These are phyloP conservation scores for Dioszegia hungarica DNA, from an alignment of 768 basidiomycete species.

Conservation along the genomic window DNA sequence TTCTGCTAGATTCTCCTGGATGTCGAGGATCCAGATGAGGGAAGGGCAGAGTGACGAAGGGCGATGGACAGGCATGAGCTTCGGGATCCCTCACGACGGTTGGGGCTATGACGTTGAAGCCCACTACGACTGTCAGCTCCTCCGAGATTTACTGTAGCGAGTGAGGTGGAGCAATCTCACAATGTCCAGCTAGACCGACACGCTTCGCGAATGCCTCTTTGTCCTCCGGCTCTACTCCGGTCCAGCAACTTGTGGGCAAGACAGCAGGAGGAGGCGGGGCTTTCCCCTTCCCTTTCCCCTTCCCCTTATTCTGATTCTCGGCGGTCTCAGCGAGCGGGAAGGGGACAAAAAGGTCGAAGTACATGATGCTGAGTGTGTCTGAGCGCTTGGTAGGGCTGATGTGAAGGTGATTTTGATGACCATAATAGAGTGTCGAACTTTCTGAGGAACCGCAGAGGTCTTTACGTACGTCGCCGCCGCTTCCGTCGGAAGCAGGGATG, in stretches of 20 bases:
- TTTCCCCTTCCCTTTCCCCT: conserved; percentile 32
- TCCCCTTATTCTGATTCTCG: conserved; percentile 13
- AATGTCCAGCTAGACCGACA: conserved; percentile 32
- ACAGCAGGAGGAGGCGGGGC: not conserved
- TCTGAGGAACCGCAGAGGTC: too few species aligned
- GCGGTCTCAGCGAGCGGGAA: conserved; percentile 24
- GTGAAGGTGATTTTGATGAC: not conserved
- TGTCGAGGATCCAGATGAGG: conserved; percentile 36
- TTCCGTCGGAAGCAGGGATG: too few species aligned
- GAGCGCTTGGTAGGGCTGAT: too few species aligned
- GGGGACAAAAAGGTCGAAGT: conserved; percentile 40
- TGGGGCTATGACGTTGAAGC: conserved; percentile 36
- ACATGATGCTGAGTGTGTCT: conserved; percentile 29
- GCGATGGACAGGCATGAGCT: conserved; percentile 22
- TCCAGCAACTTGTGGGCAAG: conserved; percentile 27
- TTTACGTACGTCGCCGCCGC: too few species aligned
- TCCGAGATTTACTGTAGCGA: not conserved
- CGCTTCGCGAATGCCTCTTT: conserved; percentile 23
- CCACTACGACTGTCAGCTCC: conserved; percentile 25
- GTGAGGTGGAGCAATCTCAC: conserved; percentile 16
- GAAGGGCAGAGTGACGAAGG: conserved; percentile 35
- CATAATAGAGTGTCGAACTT: not conserved
- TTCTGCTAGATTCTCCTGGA: not conserved
- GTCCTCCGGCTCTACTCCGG: conserved; percentile 21
- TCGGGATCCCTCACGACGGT: conserved; percentile 30